Conservation (phyloP, 2,329 filamentous ascomycete genomes). For the Colletotrichum sp. region DNA sequence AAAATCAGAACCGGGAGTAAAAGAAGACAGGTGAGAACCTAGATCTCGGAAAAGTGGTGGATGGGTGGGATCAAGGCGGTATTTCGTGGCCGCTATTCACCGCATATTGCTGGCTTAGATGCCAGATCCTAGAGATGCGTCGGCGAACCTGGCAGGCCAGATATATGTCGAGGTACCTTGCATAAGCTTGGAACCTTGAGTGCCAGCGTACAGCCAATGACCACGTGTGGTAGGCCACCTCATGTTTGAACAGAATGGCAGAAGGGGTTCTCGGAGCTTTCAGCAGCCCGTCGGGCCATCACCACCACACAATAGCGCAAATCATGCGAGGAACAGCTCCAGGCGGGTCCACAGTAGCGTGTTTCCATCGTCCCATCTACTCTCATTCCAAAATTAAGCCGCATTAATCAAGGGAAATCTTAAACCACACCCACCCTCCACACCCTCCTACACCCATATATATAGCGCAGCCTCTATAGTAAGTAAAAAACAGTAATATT, state of each 20-base stretch:
- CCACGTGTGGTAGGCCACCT: neutral
- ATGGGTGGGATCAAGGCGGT: neutral
- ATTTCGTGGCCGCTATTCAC: neutral
- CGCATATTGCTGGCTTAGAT: constrained; percentile 1
- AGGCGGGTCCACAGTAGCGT: neutral
- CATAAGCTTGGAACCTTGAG: neutral
- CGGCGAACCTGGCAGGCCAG: neutral
- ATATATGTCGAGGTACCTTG: neutral
- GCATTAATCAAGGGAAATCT: too few species aligned
- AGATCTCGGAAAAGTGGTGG: neutral
- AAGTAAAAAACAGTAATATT: too few species aligned
- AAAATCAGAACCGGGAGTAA: neutral
- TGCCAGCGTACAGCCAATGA: neutral
- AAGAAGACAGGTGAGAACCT: neutral
- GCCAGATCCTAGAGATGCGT: neutral
- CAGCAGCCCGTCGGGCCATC: neutral
- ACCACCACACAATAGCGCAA: neutral
- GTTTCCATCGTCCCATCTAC: neutral
- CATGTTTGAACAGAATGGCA: neutral
- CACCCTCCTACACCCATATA: too few species aligned
- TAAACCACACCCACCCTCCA: too few species aligned
- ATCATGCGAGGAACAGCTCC: constrained; percentile 1
- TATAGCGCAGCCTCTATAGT: too few species aligned
- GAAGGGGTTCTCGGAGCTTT: neutral
- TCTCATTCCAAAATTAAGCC: neutral